Percentiles rank a stretch among this genome's conserved stretches.
Evolutionary conservation across 2,329 filamentous ascomycete species (phyloP).

Genomic region (Colletotrichum paranaense): DNA sequence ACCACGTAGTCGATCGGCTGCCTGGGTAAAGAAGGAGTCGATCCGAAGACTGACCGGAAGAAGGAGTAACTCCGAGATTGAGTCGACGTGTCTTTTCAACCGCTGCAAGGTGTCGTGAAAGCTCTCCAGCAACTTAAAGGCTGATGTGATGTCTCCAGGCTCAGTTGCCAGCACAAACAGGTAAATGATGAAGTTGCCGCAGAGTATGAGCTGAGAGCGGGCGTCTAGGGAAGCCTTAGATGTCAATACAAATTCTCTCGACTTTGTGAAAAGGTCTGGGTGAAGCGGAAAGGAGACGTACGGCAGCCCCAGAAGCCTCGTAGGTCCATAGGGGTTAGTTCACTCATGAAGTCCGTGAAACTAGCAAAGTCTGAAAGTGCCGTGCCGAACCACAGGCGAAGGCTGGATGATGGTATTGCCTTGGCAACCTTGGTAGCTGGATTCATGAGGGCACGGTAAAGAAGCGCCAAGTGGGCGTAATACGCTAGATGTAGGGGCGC

Average conservation of each 20-base stretch:
- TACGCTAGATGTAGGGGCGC: conserved; percentile 54
- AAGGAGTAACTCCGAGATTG: conserved; percentile 45
- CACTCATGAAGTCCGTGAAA: conserved; percentile 51
- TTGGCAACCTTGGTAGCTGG: conserved; percentile 56
- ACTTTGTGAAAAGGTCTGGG: neutral
- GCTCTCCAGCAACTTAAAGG: conserved; percentile 49
- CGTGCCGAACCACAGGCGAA: conserved; percentile 47
- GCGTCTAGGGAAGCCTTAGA: conserved; percentile 37
- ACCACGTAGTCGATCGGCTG: conserved; percentile 32
- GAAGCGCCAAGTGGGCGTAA: conserved; percentile 53
- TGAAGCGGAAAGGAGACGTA: conserved; percentile 30
- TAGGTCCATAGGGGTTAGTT: conserved; percentile 48
- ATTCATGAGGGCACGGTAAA: conserved; percentile 57
- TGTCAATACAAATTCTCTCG: neutral
- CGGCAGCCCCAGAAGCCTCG: conserved; percentile 57
- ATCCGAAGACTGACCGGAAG: conserved; percentile 50
- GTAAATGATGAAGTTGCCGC: conserved; percentile 60
- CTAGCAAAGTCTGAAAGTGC: conserved; percentile 50
- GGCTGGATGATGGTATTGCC: conserved; percentile 46
- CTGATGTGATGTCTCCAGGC: conserved; percentile 45
- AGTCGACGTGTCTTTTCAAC: conserved; percentile 45
- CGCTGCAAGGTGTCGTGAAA: conserved; percentile 51
- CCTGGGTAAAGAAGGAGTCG: conserved; percentile 54
- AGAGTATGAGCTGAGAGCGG: conserved; percentile 58
- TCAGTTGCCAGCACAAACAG: conserved; percentile 57